These are phyloP conservation scores for Fusarium torreyae DNA, from an alignment of 2,329 filamentous ascomycete species.

Conservation along the genomic window DNA sequence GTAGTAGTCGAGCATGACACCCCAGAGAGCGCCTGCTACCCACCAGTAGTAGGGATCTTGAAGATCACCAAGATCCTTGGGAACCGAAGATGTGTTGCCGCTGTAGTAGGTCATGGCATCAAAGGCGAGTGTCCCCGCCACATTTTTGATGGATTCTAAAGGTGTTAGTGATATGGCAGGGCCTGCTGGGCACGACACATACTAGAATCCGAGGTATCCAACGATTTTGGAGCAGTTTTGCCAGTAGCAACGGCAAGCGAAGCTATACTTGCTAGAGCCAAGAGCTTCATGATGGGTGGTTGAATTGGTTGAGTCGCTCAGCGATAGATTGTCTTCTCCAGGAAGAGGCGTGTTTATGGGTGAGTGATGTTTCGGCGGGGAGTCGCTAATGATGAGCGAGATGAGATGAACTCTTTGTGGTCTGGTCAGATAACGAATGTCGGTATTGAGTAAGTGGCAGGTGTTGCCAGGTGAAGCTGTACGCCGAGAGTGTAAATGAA, in stretches of 20 bases:
- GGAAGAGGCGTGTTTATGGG: conserved; percentile 20
- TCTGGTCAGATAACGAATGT: conserved; percentile 11
- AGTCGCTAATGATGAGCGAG: neutral
- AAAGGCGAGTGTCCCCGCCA: conserved; percentile 72
- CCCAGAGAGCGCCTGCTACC: conserved; percentile 76
- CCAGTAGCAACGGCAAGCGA: conserved; percentile 31
- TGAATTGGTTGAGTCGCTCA: conserved; percentile 19
- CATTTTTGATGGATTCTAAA: conserved; percentile 73
- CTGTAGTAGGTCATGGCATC: conserved; percentile 76
- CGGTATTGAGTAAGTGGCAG: conserved; percentile 4
- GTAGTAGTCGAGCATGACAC: conserved; percentile 79
- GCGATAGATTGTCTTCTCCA: conserved; percentile 24
- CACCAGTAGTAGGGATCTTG: conserved; percentile 79
- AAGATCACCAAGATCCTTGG: conserved; percentile 72
- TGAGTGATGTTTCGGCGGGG: neutral
- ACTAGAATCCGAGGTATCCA: conserved; percentile 42
- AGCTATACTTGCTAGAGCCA: conserved; percentile 32
- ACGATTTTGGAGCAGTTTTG: conserved; percentile 38
- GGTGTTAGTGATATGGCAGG: conserved; percentile 18
- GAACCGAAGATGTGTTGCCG: conserved; percentile 70
- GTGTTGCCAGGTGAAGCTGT: conserved; percentile 11
- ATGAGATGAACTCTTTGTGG: conserved; percentile 5
- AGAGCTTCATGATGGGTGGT: conserved; percentile 36
- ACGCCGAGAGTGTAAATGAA: conserved; percentile 12
- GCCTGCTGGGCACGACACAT: conserved; percentile 1